phyloP scores from a whole-genome alignment of 208 protist species.

The Leptomonas pyrrhocoris region DNA sequence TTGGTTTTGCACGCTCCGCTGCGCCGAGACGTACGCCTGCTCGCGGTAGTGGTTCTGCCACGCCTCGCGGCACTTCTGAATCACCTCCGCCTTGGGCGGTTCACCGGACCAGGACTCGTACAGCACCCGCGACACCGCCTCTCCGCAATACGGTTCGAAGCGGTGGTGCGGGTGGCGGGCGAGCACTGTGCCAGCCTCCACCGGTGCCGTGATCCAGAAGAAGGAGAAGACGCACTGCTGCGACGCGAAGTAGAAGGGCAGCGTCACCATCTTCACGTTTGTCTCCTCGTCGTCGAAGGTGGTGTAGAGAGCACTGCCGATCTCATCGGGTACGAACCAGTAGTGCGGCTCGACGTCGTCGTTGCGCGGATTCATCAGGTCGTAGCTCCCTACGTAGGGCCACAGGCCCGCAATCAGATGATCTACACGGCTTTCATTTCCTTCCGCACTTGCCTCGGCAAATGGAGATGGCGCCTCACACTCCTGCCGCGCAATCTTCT shows the following conservation, averaged over 20 bases:
- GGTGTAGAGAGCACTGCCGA: constrained; percentile 50
- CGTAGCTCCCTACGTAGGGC: constrained; percentile 40
- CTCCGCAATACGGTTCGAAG: constrained; percentile 28
- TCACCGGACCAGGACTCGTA: constrained; percentile 31
- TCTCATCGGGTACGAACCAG: constrained; percentile 59
- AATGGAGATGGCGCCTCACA: constrained; percentile 1
- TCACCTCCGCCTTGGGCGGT: constrained; percentile 17
- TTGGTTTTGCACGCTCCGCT: constrained; percentile 16
- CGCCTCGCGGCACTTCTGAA: constrained; percentile 32
- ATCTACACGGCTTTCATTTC: not conserved
- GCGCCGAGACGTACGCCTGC: constrained; percentile 32
- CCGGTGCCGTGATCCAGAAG: constrained; percentile 52
- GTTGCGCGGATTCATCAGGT: constrained; percentile 22
- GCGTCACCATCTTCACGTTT: constrained; percentile 49
- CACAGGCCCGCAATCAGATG: constrained; percentile 39
- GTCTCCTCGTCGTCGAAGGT: constrained; percentile 27
- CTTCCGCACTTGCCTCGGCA: not conserved
- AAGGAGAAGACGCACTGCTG: constrained; percentile 50
- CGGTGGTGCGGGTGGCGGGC: constrained; percentile 30
- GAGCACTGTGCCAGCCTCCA: constrained; percentile 38
- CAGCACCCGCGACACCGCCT: constrained; percentile 34
- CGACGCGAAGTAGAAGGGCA: constrained; percentile 54
- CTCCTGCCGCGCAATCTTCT: constrained; percentile 33
- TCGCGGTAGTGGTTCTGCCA: constrained; percentile 24
- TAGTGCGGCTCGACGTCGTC: constrained; percentile 27